phyloP scores from a whole-genome alignment of 1,284 basidiomycete species.

The Takashimella tepidaria region DNA sequence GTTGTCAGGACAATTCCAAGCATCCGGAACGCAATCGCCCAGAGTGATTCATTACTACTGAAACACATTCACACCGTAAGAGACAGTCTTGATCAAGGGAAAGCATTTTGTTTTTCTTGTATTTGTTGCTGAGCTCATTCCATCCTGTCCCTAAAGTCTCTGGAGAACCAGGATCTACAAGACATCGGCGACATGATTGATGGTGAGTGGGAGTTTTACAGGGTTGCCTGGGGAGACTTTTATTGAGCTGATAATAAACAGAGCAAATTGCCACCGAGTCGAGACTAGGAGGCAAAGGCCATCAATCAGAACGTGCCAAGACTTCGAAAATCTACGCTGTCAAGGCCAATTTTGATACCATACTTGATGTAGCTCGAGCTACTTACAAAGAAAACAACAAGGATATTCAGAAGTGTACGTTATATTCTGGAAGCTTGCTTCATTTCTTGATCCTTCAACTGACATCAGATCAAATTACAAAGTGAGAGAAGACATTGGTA shows the following conservation, averaged over 20 bases:
- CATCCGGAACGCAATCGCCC: conserved; percentile 7
- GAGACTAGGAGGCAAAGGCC: background rate
- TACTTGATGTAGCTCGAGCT: background rate
- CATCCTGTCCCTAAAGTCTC: background rate
- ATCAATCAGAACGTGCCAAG: background rate
- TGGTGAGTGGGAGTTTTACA: too few species aligned
- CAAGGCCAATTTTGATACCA: background rate
- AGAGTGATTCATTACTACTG: background rate
- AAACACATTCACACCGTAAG: background rate
- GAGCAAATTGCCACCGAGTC: background rate
- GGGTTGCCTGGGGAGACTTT: too few species aligned
- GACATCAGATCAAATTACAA: too few species aligned
- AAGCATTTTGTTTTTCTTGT: too few species aligned
- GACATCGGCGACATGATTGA: background rate
- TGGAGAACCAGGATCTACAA: background rate
- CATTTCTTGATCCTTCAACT: too few species aligned
- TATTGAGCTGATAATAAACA: background rate
- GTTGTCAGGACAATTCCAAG: conserved; percentile 12
- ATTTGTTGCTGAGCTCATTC: too few species aligned
- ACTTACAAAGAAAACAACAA: background rate
- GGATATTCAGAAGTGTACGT: too few species aligned
- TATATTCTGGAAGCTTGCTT: too few species aligned
- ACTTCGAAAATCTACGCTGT: background rate
- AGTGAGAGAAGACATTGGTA: too few species aligned
- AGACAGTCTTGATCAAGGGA: background rate